phyloP scores from a whole-genome alignment of 2,329 filamentous ascomycete species.

The Pseudogymnoascus destructans region DNA sequence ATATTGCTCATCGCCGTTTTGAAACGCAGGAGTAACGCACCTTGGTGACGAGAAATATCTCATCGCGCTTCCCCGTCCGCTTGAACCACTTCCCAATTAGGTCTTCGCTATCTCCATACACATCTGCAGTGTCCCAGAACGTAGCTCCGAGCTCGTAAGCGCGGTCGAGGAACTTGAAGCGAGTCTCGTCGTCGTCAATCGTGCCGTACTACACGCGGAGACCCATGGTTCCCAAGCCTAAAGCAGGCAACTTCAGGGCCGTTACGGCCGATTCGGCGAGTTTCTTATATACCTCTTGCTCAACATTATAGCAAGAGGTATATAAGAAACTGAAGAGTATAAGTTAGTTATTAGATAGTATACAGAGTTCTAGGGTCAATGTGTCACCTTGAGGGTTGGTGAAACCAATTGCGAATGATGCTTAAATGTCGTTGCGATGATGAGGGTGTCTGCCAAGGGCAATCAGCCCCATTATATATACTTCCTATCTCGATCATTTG shows the following conservation, averaged over 20 bases:
- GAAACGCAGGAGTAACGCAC: constrained; percentile 10
- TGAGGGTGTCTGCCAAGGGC: background rate
- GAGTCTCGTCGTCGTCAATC: constrained; percentile 25
- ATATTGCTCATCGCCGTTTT: constrained; percentile 26
- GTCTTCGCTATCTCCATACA: constrained; percentile 32
- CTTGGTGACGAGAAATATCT: constrained; percentile 38
- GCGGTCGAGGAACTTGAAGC: constrained; percentile 29
- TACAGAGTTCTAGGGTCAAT: background rate
- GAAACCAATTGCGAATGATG: background rate
- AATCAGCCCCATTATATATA: background rate
- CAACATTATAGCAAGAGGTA: background rate
- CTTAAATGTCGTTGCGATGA: background rate
- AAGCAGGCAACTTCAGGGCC: constrained; percentile 23
- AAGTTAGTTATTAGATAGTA: background rate
- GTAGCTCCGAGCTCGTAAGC: constrained; percentile 29
- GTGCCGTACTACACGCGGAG: constrained; percentile 25
- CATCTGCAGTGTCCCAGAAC: constrained; percentile 28
- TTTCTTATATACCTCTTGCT: no score
- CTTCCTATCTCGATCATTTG: background rate
- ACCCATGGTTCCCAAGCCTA: constrained; percentile 25
- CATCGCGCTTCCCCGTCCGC: constrained; percentile 30
- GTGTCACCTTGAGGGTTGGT: background rate
- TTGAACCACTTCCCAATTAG: constrained; percentile 37
- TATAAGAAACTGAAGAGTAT: background rate
- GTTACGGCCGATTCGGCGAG: constrained; percentile 22